Conservation (phyloP, 345 rosid species). For the Xanthoceras sorbifolium region DNA sequence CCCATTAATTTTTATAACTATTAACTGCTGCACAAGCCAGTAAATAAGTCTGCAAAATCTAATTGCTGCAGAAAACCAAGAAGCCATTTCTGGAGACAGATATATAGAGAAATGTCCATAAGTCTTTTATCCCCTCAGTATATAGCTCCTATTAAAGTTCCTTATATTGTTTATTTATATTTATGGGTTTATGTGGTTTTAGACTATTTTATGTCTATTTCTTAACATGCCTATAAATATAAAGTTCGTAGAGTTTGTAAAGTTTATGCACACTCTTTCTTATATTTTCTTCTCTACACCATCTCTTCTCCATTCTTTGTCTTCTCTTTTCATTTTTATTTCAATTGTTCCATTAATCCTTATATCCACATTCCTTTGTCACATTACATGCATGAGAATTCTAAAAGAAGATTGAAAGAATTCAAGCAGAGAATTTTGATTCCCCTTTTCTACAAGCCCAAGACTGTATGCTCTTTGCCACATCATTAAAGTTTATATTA, state of each 20-base stretch:
- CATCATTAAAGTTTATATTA: not conserved
- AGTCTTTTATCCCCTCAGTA: not conserved
- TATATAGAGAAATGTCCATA: not conserved
- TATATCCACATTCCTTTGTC: not conserved
- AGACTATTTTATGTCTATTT: not conserved
- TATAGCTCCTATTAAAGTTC: not conserved
- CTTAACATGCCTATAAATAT: not conserved
- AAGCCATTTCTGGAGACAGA: not conserved
- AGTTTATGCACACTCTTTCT: not conserved
- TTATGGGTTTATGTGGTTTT: not conserved
- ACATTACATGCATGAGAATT: not conserved
- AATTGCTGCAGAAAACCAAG: not conserved
- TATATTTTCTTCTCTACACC: not conserved
- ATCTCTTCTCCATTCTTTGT: not conserved
- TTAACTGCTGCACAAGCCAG: not conserved
- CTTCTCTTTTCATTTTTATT: not conserved
- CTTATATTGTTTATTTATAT: not conserved
- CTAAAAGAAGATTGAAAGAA: not conserved
- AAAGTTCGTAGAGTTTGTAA: not conserved
- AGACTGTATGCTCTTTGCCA: not conserved
- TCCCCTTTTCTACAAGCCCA: slow-evolving; percentile 1
- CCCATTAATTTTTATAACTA: not conserved
- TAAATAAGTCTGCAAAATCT: not conserved
- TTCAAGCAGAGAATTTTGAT: not conserved
- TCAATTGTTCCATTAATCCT: not conserved